These are phyloP conservation scores for Schizonepeta tenuifolia DNA, from an alignment of 257 asterid species.

Conservation along the genomic window DNA sequence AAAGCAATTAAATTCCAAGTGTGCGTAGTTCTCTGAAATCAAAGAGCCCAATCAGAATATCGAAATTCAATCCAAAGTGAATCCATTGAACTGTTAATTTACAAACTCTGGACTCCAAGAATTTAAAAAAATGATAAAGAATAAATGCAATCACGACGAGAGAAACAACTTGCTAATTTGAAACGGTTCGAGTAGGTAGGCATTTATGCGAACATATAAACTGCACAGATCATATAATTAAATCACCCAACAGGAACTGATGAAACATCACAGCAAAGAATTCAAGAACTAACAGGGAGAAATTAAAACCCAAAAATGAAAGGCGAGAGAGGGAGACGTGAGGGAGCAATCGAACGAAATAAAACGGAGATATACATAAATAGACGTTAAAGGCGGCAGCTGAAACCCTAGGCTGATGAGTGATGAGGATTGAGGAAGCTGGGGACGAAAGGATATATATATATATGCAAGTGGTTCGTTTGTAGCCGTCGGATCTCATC, in stretches of 20 bases:
- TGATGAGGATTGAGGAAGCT: too few relatives aligned
- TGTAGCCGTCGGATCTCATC: too few relatives aligned
- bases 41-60: not conserved
- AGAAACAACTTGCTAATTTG: not conserved
- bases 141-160: not conserved
- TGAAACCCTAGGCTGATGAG: not conserved
- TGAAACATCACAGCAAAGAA: slow-evolving; percentile 10
- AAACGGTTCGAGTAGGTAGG: not conserved
- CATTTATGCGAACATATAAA: not conserved
- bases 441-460: slow-evolving; percentile 5
- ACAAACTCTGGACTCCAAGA: slow-evolving; percentile 7
- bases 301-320: slow-evolving; percentile 9
- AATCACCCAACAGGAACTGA: slow-evolving; percentile 2
- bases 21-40: not conserved
- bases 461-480: not conserved
- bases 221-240: not conserved
- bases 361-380: not conserved
- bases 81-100: not conserved
- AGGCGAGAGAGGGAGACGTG: not conserved
- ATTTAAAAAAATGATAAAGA: too few relatives aligned
- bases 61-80: not conserved
- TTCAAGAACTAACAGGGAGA: not conserved
- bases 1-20: not conserved
- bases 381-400: not conserved
- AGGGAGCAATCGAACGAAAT: slow-evolving; percentile 10